Conservation (phyloP, 1,284 basidiomycete genomes). For the Rhodotorula sp. region DNA sequence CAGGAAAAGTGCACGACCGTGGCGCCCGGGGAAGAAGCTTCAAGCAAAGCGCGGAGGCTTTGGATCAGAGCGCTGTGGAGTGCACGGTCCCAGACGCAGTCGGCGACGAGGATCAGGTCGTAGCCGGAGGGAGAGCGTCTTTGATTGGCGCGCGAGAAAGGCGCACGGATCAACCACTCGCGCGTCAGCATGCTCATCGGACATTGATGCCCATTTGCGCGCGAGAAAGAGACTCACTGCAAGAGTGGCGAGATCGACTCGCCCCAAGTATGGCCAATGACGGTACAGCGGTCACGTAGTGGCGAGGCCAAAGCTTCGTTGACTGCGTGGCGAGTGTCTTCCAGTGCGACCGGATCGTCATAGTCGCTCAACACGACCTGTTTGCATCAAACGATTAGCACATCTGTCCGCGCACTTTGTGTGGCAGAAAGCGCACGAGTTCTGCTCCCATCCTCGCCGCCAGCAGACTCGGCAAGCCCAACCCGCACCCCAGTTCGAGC, state of each 20-base stretch:
- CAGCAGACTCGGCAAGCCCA: slow-evolving; percentile 17
- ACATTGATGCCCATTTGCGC: not conserved
- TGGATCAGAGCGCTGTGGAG: not conserved
- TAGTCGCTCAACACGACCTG: slow-evolving; percentile 28
- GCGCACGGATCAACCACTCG: not conserved
- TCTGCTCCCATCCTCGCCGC: slow-evolving; percentile 13
- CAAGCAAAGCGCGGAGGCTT: slow-evolving; percentile 1
- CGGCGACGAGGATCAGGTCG: slow-evolving; percentile 29
- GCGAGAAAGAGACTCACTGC: not conserved
- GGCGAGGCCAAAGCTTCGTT: not conserved
- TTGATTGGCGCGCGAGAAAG: not conserved
- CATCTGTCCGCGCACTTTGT: too few species aligned
- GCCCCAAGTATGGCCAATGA: slow-evolving; percentile 17
- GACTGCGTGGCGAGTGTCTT: not conserved
- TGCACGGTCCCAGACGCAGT: slow-evolving; percentile 9
- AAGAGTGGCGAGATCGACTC: not conserved
- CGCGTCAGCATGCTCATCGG: too few species aligned
- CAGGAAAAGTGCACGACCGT: slow-evolving; percentile 5
- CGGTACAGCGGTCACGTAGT: not conserved
- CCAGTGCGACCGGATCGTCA: slow-evolving; percentile 6
- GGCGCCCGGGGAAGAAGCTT: not conserved
- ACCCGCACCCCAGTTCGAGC: slow-evolving; percentile 21
- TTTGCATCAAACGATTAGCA: not conserved
- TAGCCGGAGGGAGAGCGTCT: not conserved
- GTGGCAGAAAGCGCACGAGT: slow-evolving; percentile 3